A percentile compares a stretch with the other conserved stretches of the same genome.
Evolutionary conservation across 352 stramenopile species (phyloP).

Genomic region (Pythium grandisporangium): DNA sequence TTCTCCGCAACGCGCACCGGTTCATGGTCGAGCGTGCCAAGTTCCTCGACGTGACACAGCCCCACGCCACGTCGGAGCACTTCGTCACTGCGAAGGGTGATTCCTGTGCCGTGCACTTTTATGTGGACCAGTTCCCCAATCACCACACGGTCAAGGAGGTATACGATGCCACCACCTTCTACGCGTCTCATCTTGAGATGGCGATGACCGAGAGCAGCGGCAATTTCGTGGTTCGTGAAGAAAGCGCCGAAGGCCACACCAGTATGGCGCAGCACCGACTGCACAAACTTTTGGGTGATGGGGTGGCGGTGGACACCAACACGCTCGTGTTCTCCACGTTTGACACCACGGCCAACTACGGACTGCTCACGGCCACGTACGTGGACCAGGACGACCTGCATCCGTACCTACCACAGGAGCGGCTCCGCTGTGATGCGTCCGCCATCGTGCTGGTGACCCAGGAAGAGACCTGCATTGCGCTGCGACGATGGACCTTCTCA

Average conservation of each 20-base stretch:
- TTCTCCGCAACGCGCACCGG: background rate
- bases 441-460: constrained; percentile 5
- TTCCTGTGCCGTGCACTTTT: background rate
- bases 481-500: background rate
- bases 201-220: background rate
- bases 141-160: background rate
- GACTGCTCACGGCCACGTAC: constrained; percentile 10
- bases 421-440: constrained; percentile 8
- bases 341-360: background rate
- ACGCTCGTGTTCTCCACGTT: background rate
- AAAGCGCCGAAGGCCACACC: background rate
- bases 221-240: background rate
- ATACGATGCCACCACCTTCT: background rate
- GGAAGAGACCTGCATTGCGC: background rate
- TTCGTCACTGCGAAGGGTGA: background rate
- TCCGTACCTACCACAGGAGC: constrained; percentile 16
- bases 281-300: background rate
- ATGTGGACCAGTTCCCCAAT: background rate
- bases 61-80: background rate
- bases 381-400: constrained; percentile 25
- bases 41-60: background rate
- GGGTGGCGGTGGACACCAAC: background rate
- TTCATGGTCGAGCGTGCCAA: background rate
- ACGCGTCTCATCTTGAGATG: background rate
- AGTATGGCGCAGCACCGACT: background rate